phyloP scores from a whole-genome alignment of 768 basidiomycete genomes.

The Leucosporidium creatinivorum region DNA sequence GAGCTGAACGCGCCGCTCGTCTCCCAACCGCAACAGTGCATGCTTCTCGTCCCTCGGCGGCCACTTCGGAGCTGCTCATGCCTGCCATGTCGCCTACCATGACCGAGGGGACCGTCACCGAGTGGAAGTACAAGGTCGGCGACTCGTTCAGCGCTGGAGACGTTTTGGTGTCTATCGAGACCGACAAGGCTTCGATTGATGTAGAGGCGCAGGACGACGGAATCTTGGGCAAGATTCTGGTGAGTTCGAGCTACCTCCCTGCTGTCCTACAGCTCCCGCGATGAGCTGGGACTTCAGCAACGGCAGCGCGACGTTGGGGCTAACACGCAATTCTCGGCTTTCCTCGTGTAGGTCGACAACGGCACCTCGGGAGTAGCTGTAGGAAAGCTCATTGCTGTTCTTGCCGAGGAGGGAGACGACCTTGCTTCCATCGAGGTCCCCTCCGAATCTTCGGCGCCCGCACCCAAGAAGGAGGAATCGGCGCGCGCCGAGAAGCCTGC shows the following conservation, averaged over 20 bases:
- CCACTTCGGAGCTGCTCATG: conserved; percentile 60
- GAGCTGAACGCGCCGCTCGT: background rate
- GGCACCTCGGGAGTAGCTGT: conserved; percentile 79
- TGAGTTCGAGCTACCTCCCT: conserved; percentile 55
- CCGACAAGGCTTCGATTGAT: conserved; percentile 95
- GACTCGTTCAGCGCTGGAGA: conserved; percentile 81
- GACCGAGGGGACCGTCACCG: conserved; percentile 98
- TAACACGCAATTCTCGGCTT: too few species aligned
- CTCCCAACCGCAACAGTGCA: background rate
- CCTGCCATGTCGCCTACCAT: conserved; percentile 99
- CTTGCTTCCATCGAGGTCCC: conserved; percentile 64
- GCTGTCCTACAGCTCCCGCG: background rate
- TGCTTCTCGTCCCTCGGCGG: background rate
- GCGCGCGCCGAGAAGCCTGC: conserved; percentile 19
- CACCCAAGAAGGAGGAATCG: conserved; percentile 48
- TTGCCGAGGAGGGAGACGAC: conserved; percentile 95
- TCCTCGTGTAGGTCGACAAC: conserved; percentile 53
- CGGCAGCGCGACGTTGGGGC: background rate
- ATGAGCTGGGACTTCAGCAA: too few species aligned
- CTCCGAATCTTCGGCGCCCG: conserved; percentile 11
- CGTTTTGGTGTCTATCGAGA: conserved; percentile 79
- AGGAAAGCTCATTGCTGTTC: conserved; percentile 79
- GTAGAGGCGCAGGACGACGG: conserved; percentile 99
- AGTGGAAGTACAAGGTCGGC: conserved; percentile 96
- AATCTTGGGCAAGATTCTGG: conserved; percentile 91